A percentile compares a stretch with the other conserved stretches of the same genome.
Evolutionary conservation across 2,329 filamentous ascomycete species (phyloP).

Genomic region (Thermothelomyces thermophilus): DNA sequence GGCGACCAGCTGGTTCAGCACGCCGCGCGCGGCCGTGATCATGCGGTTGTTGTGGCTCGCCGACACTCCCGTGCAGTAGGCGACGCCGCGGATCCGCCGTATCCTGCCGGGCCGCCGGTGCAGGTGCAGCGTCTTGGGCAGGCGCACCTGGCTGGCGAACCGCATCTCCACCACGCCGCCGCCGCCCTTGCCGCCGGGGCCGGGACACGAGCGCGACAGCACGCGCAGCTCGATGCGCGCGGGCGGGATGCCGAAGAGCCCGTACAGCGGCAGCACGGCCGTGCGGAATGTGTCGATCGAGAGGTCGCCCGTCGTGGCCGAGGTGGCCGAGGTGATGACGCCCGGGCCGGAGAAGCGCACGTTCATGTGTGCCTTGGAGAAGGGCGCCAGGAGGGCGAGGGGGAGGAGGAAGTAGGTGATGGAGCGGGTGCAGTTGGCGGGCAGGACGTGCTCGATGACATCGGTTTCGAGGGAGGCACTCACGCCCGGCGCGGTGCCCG

Average conservation of each 20-base stretch:
- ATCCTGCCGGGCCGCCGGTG: conserved; percentile 75
- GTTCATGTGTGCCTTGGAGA: conserved; percentile 86
- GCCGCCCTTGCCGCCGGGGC: conserved; percentile 67
- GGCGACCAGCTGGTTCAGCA: conserved; percentile 77
- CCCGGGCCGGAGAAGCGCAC: conserved; percentile 84
- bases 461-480: conserved; percentile 62
- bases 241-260: conserved; percentile 74
- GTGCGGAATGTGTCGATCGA: conserved; percentile 91
- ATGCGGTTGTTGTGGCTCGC: conserved; percentile 91
- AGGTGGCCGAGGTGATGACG: conserved; percentile 83
- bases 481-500: conserved; percentile 69
- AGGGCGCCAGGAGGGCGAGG: conserved; percentile 83
- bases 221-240: conserved; percentile 81
- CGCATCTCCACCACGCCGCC: conserved; percentile 89
- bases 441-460: conserved; percentile 74
- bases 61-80: conserved; percentile 86
- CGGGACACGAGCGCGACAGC: conserved; percentile 70
- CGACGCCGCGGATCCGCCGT: conserved; percentile 84
- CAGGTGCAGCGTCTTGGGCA: conserved; percentile 90
- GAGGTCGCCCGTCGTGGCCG: conserved; percentile 65
- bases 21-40: conserved; percentile 82
- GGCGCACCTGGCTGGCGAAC: conserved; percentile 85
- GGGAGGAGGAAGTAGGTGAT: conserved; percentile 89
- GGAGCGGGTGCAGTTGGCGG: conserved; percentile 69
- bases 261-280: conserved; percentile 82